Evolutionary conservation across 2,329 filamentous ascomycete species (phyloP).

Genomic region (Tolypocladium pustulatum): DNA sequence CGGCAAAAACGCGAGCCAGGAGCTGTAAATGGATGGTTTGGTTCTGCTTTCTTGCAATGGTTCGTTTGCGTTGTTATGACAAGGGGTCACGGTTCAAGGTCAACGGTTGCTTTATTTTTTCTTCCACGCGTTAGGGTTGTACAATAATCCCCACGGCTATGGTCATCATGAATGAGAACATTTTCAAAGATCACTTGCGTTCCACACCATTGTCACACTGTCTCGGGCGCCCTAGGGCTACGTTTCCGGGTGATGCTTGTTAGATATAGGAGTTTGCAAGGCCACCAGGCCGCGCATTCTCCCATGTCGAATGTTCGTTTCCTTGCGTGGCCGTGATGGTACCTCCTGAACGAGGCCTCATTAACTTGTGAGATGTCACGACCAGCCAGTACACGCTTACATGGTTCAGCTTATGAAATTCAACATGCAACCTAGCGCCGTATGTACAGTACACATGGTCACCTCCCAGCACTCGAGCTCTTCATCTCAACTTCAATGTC

Average conservation of each 20-base stretch:
- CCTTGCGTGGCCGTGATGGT: background rate
- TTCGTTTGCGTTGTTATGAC: constrained; percentile 70
- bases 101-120: constrained; percentile 42
- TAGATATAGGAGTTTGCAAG: background rate
- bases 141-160: constrained; percentile 63
- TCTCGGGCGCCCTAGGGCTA: background rate
- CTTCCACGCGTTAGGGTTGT: constrained; percentile 50
- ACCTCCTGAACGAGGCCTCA: background rate
- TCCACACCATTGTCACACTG: background rate
- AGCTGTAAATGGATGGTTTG: constrained; percentile 59
- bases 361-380: background rate
- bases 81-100: constrained; percentile 71
- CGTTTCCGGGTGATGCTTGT: background rate
- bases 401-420: background rate
- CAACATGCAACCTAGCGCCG: background rate
- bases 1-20: constrained; percentile 86
- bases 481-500: background rate
- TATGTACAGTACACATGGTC: background rate
- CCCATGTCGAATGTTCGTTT: background rate
- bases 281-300: background rate
- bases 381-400: background rate
- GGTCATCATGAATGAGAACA: constrained; percentile 46
- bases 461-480: background rate
- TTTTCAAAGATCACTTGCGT: background rate
- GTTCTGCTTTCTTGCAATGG: constrained; percentile 43